Conservation (phyloP, 1,284 basidiomycete genomes). For the Ceratobasidium sp. region DNA sequence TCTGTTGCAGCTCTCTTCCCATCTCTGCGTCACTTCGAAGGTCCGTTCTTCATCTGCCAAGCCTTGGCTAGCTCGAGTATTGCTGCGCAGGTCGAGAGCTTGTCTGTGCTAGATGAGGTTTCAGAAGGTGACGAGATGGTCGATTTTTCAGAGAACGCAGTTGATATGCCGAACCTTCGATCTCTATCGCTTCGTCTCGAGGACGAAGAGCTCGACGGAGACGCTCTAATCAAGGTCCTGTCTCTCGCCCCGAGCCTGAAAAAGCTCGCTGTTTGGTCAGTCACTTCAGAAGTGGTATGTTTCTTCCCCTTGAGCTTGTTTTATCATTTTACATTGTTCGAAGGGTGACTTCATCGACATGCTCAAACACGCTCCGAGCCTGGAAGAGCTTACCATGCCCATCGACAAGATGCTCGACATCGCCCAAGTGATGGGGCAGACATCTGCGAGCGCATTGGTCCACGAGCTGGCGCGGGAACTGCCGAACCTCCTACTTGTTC, state of each 20-base stretch:
- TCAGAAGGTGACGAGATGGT: slow-evolving; percentile 5
- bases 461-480: background rate
- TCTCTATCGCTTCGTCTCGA: slow-evolving; percentile 1
- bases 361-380: background rate
- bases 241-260: background rate
- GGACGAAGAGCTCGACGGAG: background rate
- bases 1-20: slow-evolving; percentile 16
- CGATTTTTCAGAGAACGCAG: background rate
- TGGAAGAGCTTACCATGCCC: background rate
- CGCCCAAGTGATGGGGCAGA: background rate
- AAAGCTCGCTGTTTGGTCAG: background rate
- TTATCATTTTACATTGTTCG: background rate
- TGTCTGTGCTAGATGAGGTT: background rate
- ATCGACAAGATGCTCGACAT: slow-evolving; percentile 9
- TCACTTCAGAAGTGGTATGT: background rate
- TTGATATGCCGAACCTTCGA: background rate
- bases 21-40: slow-evolving; percentile 26
- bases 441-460: background rate
- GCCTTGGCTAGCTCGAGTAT: slow-evolving; percentile 7
- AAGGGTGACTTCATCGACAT: background rate
- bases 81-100: slow-evolving; percentile 19
- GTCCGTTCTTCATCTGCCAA: slow-evolving; percentile 27
- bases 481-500: background rate
- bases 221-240: background rate
- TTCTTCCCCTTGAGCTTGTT: too few relatives aligned